Evolutionary conservation across 1,284 basidiomycete genomes (phyloP).

Genomic region (Sanguinoderma infundibulare): DNA sequence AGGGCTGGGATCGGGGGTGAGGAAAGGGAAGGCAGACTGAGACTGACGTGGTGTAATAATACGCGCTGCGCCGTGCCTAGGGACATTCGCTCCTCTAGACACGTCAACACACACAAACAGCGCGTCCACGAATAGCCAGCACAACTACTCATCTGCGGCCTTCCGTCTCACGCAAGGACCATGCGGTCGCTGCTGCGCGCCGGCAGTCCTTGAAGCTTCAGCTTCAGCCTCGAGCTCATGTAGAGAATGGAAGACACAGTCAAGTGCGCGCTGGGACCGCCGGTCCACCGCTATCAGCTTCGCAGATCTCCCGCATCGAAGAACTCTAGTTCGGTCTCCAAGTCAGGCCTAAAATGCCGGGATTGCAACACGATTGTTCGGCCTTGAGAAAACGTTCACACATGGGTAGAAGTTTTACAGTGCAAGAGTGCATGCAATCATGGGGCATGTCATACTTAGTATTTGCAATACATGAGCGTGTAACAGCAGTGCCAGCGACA

Average conservation of each 20-base stretch:
- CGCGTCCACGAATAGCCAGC: slow-evolving; percentile 23
- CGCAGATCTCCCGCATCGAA: not conserved
- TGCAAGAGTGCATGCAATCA: slow-evolving; percentile 24
- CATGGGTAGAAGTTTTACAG: slow-evolving; percentile 17
- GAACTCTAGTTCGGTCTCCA: no score
- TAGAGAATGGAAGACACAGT: not conserved
- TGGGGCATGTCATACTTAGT: slow-evolving; percentile 50
- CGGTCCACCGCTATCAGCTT: not conserved
- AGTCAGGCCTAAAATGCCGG: no score
- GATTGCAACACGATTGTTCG: no score
- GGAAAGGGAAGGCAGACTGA: not conserved
- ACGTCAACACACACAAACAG: slow-evolving; percentile 31
- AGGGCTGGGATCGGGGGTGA: slow-evolving; percentile 12
- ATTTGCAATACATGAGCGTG: slow-evolving; percentile 45
- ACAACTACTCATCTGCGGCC: not conserved
- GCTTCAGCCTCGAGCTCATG: no score
- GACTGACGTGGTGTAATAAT: slow-evolving; percentile 25
- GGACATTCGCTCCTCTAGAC: slow-evolving; percentile 22
- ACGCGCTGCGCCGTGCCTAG: slow-evolving; percentile 15
- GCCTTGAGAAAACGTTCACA: no score
- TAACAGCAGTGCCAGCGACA: slow-evolving; percentile 42
- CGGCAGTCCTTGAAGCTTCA: not conserved
- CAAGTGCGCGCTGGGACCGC: not conserved
- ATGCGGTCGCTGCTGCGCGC: not conserved
- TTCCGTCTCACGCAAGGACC: not conserved